Evolutionary conservation across 2,329 filamentous ascomycete species (phyloP), one percentile per base, ranked within the genome.

Genomic region (Pseudonectria buxi): DNA sequence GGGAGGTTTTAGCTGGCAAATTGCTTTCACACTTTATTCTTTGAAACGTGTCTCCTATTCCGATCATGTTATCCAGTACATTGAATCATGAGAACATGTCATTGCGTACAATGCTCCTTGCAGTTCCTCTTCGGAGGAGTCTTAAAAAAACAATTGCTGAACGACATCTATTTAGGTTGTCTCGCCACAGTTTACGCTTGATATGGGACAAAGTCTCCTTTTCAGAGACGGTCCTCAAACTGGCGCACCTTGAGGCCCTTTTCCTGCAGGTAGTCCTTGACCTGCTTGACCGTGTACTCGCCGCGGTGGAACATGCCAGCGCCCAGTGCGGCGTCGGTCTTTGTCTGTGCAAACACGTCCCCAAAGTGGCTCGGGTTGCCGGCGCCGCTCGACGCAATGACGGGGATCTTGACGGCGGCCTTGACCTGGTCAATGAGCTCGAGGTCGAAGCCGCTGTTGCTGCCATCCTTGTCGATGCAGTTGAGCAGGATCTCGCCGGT

Each of bases 231-330:
- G 2, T 71, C 71, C 49, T 95, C 90, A 53, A 83, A 87, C 39
- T 79, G 76, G 44, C 92, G 74, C n/a, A 95, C 83, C 38, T 86
- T 60, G 39, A 95, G 69, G 0, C 86, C 86, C 54, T 80, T 76
- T 25, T 73, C 69, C 15, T 71, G 69, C 40, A 98, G 62, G 54
- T 85, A 76, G 40, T 94, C 83, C 65, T 98, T 98, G 31, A 98
- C 92, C 55, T 96, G 81, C 59, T 80, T 81, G 12, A 98, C 90
- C 0, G 89, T 95, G 62, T 90, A 98, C 67, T 98, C 90, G 26
- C 83, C 86, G 32, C 92, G 72, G 66, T 98, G 92, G 64, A 98
- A 98, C 83, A 98, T 98, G 35, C 92, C 92, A 7, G 92, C 92
- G 3, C 92, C 92, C 41, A 98, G 67, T 18, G 92, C 92, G 32